A percentile compares a stretch with the other conserved stretches of the same genome.
phyloP scores from a whole-genome alignment of 1,284 basidiomycete genomes.

The Cryptococcus sp. region DNA sequence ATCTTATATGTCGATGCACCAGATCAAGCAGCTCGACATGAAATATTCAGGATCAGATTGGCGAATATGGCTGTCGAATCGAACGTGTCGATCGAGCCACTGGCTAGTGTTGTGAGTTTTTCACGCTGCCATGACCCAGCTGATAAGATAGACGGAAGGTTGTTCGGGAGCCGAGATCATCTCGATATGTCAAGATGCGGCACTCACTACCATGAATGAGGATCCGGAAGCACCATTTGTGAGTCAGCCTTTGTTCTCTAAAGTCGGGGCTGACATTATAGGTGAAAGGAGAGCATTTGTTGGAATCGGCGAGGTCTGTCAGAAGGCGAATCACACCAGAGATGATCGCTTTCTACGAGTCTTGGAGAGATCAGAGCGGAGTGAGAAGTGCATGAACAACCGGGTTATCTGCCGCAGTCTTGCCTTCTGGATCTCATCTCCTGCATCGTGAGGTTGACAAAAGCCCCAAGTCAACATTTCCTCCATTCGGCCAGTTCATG shows the following conservation, averaged over 20 bases:
- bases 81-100: constrained; percentile 61
- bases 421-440: no score
- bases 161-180: constrained; percentile 95
- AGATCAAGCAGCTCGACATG: constrained; percentile 67
- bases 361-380: constrained; percentile 54
- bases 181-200: constrained; percentile 93
- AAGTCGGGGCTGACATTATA: constrained; percentile 36
- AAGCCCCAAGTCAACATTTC: no score
- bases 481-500: no score
- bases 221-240: constrained; percentile 74
- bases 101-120: constrained; percentile 66
- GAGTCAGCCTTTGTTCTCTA: constrained; percentile 32
- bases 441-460: no score
- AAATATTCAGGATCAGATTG: constrained; percentile 77
- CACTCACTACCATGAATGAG: constrained; percentile 80
- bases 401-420: no score
- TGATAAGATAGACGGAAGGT: constrained; percentile 66
- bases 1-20: constrained; percentile 94
- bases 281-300: constrained; percentile 72
- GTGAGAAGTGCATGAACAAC: constrained; percentile 43
- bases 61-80: constrained; percentile 73
- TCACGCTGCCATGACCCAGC: background rate
- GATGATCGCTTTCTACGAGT: constrained; percentile 66
- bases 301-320: constrained; percentile 66
- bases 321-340: constrained; percentile 79